Evolutionary conservation across 495 filamentous ascomycete species (phyloP), one percentile per base, ranked within the genome.

Genomic region (Podospora pseudoanserina): DNA sequence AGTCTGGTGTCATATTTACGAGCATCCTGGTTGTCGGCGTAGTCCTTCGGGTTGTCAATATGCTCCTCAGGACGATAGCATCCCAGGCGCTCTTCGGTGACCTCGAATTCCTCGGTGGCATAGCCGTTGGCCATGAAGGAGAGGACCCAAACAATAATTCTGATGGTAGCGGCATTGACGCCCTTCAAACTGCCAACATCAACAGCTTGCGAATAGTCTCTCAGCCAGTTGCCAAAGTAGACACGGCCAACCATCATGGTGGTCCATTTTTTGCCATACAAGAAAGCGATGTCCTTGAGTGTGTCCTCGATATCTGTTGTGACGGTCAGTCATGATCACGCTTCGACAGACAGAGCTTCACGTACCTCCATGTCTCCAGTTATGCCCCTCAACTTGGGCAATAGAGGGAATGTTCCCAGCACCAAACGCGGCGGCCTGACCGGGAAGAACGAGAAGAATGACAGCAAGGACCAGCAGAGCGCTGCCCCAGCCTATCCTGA

Each of bases 341-440:
- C 61, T 59, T 19, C 34, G 54, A 23, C n/a, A 15, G 1, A 20
- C 44, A 55, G 3, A 34, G 44, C 28, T 16, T 13, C 49, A 72
- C 77, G 69, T 70, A 81, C 85, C 84, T 65, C 95, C 95, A 90
- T 98, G 95, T 68, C 95, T 90, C 90, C 92, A 99, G 75, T 99
- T 99, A 72, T 91, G 86, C 26, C 95, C 95, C 79, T 99, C 95
- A 71, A 99, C 88, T 74, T 91, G 88, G 1, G 94, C 92, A 72
- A 99, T 95, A 0, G 90, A 93, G 18, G 95, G 94, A 69, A 97
- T 97, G 74, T 97, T 98, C 30, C 95, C 95, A 28, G 95, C 95
- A 62, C 95, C 95, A 75, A 99, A 99, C 9, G 94, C 95, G 44
- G 85, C 81, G 59, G 86, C 81, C 34, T 83, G 86, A 19, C 85